Conservation (phyloP, 2,329 filamentous ascomycete genomes). For the Pseudopithomyces maydicus region DNA sequence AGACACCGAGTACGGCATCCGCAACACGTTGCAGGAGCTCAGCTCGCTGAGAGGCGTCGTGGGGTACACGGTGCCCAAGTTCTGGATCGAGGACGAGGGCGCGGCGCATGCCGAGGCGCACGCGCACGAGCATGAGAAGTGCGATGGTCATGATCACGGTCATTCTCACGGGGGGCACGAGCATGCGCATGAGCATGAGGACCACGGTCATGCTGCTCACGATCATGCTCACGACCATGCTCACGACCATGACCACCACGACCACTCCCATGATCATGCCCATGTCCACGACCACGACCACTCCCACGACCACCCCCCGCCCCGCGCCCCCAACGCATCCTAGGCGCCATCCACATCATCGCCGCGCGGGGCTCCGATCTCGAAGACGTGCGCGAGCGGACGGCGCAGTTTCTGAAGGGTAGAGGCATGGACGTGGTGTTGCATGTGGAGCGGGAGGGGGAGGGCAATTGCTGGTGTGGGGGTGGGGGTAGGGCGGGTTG, state of each 20-base stretch:
- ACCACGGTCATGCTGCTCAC: constrained; percentile 41
- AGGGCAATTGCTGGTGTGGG: constrained; percentile 68
- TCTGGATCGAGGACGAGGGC: constrained; percentile 82
- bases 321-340: constrained; percentile 56
- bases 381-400: constrained; percentile 83
- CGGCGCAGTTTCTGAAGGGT: constrained; percentile 70
- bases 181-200: constrained; percentile 44
- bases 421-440: constrained; percentile 81
- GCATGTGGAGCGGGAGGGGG: constrained; percentile 86
- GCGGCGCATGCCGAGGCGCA: constrained; percentile 48
- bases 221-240: constrained; percentile 28
- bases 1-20: constrained; percentile 83
- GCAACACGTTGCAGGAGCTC: constrained; percentile 84
- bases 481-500: constrained; percentile 46
- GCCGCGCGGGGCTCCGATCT: constrained; percentile 73
- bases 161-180: constrained; percentile 29
- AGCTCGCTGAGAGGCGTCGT: constrained; percentile 82
- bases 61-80: constrained; percentile 83
- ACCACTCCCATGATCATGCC: constrained; percentile 12
- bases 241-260: constrained; percentile 34
- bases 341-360: constrained; percentile 86
- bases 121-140: constrained; percentile 44
- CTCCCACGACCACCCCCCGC: constrained; percentile 28
- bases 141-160: constrained; percentile 35
- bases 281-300: constrained; percentile 44